A percentile compares a stretch with the other conserved stretches of the same genome.
Evolutionary conservation across 306 rosid species (phyloP).

Genomic region (Calophaca sinica): DNA sequence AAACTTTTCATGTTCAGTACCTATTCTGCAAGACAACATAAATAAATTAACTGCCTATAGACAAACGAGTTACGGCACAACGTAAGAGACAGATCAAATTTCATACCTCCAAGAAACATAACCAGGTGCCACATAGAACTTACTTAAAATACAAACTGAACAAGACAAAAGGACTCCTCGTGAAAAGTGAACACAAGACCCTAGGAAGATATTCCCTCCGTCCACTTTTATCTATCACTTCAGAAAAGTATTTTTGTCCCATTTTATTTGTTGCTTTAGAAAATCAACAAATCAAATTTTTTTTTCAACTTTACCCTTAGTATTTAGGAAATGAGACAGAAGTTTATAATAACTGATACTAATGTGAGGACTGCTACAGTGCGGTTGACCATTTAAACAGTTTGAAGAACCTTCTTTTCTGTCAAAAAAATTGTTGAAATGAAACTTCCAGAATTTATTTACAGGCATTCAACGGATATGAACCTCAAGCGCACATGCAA

Average conservation of each 20-base stretch:
- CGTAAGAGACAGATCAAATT: conserved; percentile 10
- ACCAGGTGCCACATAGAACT: conserved; percentile 10
- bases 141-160: conserved; percentile 25
- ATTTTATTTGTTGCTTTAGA: conserved; percentile 27
- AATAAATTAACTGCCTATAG: conserved; percentile 32
- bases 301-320: neutral
- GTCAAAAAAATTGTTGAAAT: no score
- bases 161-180: neutral
- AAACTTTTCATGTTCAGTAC: conserved; percentile 99
- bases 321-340: neutral
- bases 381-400: neutral
- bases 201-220: conserved; percentile 13
- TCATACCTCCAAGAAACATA: conserved; percentile 24
- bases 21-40: conserved; percentile 73
- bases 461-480: neutral
- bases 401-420: no score
- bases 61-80: conserved; percentile 19
- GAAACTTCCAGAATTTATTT: neutral
- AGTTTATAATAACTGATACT: neutral
- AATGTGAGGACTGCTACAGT: neutral
- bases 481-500: conserved; percentile 2
- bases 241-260: neutral
- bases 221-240: conserved; percentile 13
- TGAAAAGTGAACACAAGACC: conserved; percentile 28
- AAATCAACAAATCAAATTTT: conserved; percentile 1